These are phyloP conservation scores for Penicillium sp. DNA, from an alignment of 2,329 filamentous ascomycete species.

Conservation along the genomic window DNA sequence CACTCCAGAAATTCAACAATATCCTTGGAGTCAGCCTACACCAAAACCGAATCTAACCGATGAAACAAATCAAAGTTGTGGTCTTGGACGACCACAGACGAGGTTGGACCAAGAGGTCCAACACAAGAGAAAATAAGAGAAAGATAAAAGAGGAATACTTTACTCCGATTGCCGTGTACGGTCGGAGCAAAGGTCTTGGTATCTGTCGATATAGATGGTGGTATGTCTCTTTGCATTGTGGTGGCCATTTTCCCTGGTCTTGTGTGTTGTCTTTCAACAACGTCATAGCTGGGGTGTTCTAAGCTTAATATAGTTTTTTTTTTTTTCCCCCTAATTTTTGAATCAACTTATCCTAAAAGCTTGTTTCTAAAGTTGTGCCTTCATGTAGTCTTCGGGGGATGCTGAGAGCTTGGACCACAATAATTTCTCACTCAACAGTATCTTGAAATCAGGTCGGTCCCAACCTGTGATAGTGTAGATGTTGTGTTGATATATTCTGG, in stretches of 20 bases:
- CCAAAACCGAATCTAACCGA: neutral
- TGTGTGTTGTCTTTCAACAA: slow-evolving; percentile 13
- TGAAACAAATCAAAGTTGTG: neutral
- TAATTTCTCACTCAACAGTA: neutral
- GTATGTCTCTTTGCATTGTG: slow-evolving; percentile 8
- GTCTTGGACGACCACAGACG: slow-evolving; percentile 5
- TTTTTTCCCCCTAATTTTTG: neutral
- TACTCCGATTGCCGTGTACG: neutral
- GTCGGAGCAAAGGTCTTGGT: neutral
- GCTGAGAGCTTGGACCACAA: neutral
- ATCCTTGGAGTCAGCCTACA: slow-evolving; percentile 1
- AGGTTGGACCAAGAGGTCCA: neutral
- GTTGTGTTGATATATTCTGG: neutral
- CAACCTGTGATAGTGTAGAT: neutral
- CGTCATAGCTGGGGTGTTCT: slow-evolving; percentile 13
- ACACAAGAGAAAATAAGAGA: neutral
- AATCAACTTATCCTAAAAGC: neutral
- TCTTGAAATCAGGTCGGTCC: neutral
- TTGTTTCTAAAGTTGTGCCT: neutral
- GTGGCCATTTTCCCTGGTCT: slow-evolving; percentile 4
- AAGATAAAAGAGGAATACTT: neutral
- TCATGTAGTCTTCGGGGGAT: neutral
- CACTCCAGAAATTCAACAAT: slow-evolving; percentile 12
- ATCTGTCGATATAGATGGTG: slow-evolving; percentile 5
- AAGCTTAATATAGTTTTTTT: neutral